phyloP scores from a whole-genome alignment of 2,329 filamentous ascomycete species.

The Microcera coccophila region DNA sequence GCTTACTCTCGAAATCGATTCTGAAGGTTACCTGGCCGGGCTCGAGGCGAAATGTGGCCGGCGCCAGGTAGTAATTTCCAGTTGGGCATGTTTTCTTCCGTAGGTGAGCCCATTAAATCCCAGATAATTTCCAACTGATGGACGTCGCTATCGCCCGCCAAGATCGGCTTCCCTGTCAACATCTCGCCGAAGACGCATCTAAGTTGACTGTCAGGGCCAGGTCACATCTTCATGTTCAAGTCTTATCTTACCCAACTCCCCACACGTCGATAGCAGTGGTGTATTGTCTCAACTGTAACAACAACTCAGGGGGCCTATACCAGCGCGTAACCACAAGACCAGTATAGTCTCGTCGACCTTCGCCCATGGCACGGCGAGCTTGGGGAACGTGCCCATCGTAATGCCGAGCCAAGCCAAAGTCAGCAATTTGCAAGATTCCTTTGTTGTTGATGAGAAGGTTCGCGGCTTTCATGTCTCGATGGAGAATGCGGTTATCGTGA shows the following conservation, averaged over 20 bases:
- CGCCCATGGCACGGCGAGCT: slow-evolving; percentile 73
- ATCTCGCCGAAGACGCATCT: slow-evolving; percentile 99
- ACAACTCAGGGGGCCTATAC: slow-evolving; percentile 91
- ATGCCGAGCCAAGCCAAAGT: slow-evolving; percentile 90
- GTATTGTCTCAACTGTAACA: slow-evolving; percentile 83
- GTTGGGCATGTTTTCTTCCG: slow-evolving; percentile 85
- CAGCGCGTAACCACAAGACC: slow-evolving; percentile 94
- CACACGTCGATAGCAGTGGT: slow-evolving; percentile 98
- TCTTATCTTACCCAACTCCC: slow-evolving; percentile 76
- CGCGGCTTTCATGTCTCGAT: slow-evolving; percentile 98
- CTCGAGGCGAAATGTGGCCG: slow-evolving; percentile 64
- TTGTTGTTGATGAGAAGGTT: slow-evolving; percentile 95
- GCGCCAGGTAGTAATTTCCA: slow-evolving; percentile 81
- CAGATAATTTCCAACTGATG: slow-evolving; percentile 94
- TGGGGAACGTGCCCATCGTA: slow-evolving; percentile 82
- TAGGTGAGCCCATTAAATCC: slow-evolving; percentile 85
- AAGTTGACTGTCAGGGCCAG: slow-evolving; percentile 20
- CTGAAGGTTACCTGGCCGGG: slow-evolving; percentile 61
- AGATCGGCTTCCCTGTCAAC: slow-evolving; percentile 88
- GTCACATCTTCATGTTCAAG: not conserved
- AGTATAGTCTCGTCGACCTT: slow-evolving; percentile 86
- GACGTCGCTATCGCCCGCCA: slow-evolving; percentile 81
- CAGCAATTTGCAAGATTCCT: slow-evolving; percentile 91
- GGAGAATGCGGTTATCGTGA: slow-evolving; percentile 84
- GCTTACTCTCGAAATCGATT: slow-evolving; percentile 71